Conservation (phyloP, 2,329 filamentous ascomycete species). For the Blumeriella jaapii region DNA sequence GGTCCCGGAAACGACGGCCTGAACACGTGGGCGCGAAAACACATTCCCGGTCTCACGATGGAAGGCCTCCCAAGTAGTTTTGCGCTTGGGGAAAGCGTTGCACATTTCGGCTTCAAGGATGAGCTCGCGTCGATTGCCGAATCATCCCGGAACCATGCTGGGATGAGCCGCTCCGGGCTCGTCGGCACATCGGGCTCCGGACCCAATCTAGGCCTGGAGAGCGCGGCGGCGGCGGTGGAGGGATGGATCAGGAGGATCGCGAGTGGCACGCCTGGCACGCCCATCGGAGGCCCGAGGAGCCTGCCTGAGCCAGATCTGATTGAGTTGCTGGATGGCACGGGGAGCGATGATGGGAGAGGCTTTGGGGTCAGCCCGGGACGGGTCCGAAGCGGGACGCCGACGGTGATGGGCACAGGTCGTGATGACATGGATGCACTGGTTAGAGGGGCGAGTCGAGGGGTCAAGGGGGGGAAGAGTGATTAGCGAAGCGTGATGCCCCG, state of each 20-base stretch:
- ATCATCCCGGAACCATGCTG: slow-evolving; percentile 30
- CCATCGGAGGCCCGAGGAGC: slow-evolving; percentile 30
- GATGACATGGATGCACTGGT: too few species aligned
- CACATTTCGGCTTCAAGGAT: slow-evolving; percentile 39
- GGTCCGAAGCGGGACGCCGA: slow-evolving; percentile 11
- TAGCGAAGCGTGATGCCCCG: too few species aligned
- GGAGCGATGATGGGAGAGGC: slow-evolving; percentile 40
- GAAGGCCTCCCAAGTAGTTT: slow-evolving; percentile 57
- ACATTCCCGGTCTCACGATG: slow-evolving; percentile 67
- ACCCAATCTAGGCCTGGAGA: slow-evolving; percentile 48
- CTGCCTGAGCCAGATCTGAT: slow-evolving; percentile 51
- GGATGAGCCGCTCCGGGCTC: slow-evolving; percentile 22
- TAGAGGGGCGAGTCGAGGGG: too few species aligned
- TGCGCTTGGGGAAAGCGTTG: slow-evolving; percentile 48
- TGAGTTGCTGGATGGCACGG: slow-evolving; percentile 53
- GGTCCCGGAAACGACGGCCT: slow-evolving; percentile 77
- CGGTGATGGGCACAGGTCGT: too few species aligned
- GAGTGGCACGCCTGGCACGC: slow-evolving; percentile 45
- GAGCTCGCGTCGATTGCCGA: slow-evolving; percentile 33
- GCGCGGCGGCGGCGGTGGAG: slow-evolving; percentile 78
- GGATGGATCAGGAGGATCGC: slow-evolving; percentile 82
- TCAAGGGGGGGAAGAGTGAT: too few species aligned
- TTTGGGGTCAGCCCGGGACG: slow-evolving; percentile 22
- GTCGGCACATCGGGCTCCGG: slow-evolving; percentile 1
- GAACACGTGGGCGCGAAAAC: slow-evolving; percentile 73